Conservation (phyloP, 345 rosid species). For the Aquilaria sinensis region DNA sequence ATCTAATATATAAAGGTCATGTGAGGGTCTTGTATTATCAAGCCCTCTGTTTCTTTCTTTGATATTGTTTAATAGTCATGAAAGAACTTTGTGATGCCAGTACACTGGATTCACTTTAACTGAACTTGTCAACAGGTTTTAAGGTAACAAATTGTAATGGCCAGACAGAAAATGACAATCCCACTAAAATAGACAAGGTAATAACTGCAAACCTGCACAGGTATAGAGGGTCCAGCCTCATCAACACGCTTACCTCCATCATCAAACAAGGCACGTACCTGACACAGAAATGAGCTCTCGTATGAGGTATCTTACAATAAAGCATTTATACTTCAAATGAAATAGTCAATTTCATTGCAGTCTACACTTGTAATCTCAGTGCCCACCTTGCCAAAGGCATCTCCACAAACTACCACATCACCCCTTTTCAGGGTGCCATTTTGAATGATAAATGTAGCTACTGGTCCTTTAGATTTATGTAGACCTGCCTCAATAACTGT, state of each 20-base stretch:
- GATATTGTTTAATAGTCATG: no score
- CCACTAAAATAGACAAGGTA: neutral
- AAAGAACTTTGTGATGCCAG: no score
- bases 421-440: slow-evolving; percentile 93
- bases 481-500: slow-evolving; percentile 93
- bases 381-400: slow-evolving; percentile 94
- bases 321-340: slow-evolving; percentile 6
- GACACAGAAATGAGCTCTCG: slow-evolving; percentile 15
- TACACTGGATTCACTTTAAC: no score
- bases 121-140: no score
- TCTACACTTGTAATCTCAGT: slow-evolving; percentile 10
- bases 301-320: neutral
- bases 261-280: slow-evolving; percentile 95
- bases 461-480: slow-evolving; percentile 86
- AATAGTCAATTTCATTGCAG: slow-evolving; percentile 2
- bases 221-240: slow-evolving; percentile 94
- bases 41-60: no score
- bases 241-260: slow-evolving; percentile 69
- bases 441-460: slow-evolving; percentile 89
- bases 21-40: no score
- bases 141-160: no score
- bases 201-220: slow-evolving; percentile 66
- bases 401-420: slow-evolving; percentile 89
- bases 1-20: no score
- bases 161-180: no score